These are phyloP conservation scores for Monosporascus sp. DNA, from an alignment of 2,329 filamentous ascomycete genomes.

Conservation along the genomic window DNA sequence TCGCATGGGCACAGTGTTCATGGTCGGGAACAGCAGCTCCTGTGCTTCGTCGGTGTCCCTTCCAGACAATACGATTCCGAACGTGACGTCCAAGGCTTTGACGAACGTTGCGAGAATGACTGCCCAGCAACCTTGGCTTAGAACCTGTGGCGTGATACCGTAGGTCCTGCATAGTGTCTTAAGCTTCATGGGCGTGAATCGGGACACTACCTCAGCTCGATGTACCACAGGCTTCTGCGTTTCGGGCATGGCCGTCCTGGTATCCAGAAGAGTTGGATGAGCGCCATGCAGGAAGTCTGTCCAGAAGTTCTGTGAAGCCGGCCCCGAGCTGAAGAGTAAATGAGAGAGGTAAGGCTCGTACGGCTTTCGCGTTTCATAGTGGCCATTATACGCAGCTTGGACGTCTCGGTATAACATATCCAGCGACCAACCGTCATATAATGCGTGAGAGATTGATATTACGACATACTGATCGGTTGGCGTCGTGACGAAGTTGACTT, in stretches of 20 bases:
- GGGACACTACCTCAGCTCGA: constrained; percentile 41
- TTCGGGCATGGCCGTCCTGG: not conserved
- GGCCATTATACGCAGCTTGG: constrained; percentile 53
- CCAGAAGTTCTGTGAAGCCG: constrained; percentile 62
- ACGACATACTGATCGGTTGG: constrained; percentile 38
- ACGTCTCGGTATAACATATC: constrained; percentile 68
- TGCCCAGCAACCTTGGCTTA: constrained; percentile 74
- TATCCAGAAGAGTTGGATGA: constrained; percentile 29
- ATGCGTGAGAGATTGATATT: constrained; percentile 75
- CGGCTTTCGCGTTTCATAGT: constrained; percentile 35
- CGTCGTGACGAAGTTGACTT: constrained; percentile 38
- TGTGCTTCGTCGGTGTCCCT: constrained; percentile 68
- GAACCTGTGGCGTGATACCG: constrained; percentile 67
- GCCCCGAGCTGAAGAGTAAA: constrained; percentile 39
- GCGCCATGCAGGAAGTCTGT: constrained; percentile 55
- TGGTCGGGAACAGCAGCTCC: constrained; percentile 74
- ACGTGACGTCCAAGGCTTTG: constrained; percentile 66
- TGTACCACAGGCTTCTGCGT: constrained; percentile 18
- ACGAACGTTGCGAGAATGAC: constrained; percentile 60
- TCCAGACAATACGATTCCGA: constrained; percentile 79
- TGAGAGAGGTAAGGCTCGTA: constrained; percentile 51
- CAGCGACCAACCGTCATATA: constrained; percentile 88
- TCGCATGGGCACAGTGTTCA: constrained; percentile 82
- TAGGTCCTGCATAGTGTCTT: constrained; percentile 58
- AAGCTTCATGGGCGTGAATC: constrained; percentile 35